phyloP scores from a whole-genome alignment of 2,329 filamentous ascomycete genomes.

The Tolypocladium amazonense region DNA sequence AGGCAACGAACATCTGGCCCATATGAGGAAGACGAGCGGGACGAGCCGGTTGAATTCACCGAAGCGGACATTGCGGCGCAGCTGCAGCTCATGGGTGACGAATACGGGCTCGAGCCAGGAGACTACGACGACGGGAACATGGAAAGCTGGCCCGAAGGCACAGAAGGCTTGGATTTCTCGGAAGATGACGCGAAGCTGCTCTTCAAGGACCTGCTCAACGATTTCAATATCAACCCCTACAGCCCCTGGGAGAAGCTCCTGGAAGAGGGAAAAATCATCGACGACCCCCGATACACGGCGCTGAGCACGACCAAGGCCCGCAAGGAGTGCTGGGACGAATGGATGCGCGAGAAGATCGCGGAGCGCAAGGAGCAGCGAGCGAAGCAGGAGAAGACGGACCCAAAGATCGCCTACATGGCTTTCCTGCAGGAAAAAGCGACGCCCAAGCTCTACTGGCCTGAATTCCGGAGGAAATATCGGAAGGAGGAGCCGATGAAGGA shows the following conservation, averaged over 20 bases:
- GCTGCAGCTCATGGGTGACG: conserved; percentile 76
- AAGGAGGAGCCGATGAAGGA: conserved; percentile 76
- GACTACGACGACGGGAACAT: conserved; percentile 60
- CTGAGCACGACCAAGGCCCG: conserved; percentile 71
- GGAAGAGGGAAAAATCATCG: conserved; percentile 69
- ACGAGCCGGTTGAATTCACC: conserved; percentile 63
- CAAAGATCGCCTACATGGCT: conserved; percentile 68
- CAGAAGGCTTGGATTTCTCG: conserved; percentile 58
- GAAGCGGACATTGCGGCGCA: conserved; percentile 94
- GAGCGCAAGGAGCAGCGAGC: conserved; percentile 61
- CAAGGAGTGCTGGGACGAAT: conserved; percentile 73
- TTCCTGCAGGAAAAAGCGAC: conserved; percentile 76
- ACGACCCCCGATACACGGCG: conserved; percentile 80
- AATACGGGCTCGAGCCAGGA: conserved; percentile 68
- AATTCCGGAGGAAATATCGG: conserved; percentile 86
- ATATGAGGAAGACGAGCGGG: conserved; percentile 39
- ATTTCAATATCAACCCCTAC: conserved; percentile 75
- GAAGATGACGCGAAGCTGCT: conserved; percentile 66
- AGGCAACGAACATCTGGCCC: conserved; percentile 43
- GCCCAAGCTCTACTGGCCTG: conserved; percentile 91
- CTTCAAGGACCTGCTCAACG: conserved; percentile 79
- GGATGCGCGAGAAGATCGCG: conserved; percentile 69
- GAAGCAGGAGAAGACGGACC: conserved; percentile 71
- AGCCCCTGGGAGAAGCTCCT: conserved; percentile 85
- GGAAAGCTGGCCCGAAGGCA: conserved; percentile 58